Conservation (phyloP, 495 filamentous ascomycete species). For the Aspergillus cavernicola region DNA sequence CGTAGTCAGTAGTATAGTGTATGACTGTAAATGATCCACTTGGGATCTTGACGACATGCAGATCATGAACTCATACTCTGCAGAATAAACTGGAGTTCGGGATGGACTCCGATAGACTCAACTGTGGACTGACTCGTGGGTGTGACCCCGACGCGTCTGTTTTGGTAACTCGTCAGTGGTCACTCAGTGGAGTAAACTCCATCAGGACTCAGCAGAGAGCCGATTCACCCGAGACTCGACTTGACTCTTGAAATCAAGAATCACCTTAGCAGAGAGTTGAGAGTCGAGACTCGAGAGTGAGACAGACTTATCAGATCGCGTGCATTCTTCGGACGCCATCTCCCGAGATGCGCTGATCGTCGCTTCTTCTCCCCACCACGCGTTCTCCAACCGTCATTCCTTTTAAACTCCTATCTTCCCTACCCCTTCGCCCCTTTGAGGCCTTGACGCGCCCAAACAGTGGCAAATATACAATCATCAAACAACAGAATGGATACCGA, state of each 20-base stretch:
- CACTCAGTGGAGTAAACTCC: too few relatives aligned
- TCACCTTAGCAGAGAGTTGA: too few relatives aligned
- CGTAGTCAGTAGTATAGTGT: not conserved
- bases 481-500: conserved; percentile 38
- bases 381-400: not conserved
- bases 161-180: too few relatives aligned
- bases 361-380: not conserved
- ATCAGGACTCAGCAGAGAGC: too few relatives aligned
- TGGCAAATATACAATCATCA: not conserved
- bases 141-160: not conserved
- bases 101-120: not conserved
- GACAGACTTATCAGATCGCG: too few relatives aligned
- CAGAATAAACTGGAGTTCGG: not conserved
- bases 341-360: not conserved
- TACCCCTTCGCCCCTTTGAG: not conserved
- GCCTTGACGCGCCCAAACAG: too few relatives aligned
- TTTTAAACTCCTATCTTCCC: not conserved
- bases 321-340: not conserved
- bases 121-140: not conserved
- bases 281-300: too few relatives aligned
- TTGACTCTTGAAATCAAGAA: too few relatives aligned
- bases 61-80: not conserved
- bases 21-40: not conserved
- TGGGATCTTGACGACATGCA: not conserved
- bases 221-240: too few relatives aligned